Base-by-base conservation (phyloP, 2,329 filamentous ascomycete species). In the Fusarium fujikuroi region DNA sequence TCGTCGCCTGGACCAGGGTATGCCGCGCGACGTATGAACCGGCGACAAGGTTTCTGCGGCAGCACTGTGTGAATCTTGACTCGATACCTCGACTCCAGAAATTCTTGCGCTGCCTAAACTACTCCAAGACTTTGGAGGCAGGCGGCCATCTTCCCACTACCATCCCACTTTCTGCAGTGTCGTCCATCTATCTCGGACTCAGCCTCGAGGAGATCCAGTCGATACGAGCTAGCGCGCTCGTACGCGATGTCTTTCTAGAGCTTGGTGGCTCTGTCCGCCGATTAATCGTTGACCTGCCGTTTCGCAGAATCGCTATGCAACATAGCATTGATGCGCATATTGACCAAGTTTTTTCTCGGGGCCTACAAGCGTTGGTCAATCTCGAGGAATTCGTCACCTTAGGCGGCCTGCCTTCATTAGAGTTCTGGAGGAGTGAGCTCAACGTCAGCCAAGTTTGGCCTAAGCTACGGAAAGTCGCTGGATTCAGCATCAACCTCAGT, bases 331-430 rank as follows among this genome's bases (percentile, higher is more conserved):
- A 72, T 34, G 30, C 4, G 6, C 43, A 60, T 9, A 50, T 63
- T 12, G 60, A 67, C 14, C 23, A 9, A 2, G 21, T 52, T 5
- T 40, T 67, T 11, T 39, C 43, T 11, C 50, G 52, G 5, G 72
- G 69, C 5, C 40, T 75, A 3, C 37, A 18, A 5, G 40, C 57
- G 14, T 28, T 74, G 12, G 3, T 3, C 21, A 73, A 75, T 7
- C 44, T 75, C 1, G 69, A 75, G 19, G 72, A 75, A 15, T 53
- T 73, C 3, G 50, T 74, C 16, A 70, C 72, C 1, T 30, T 72
- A 3, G 72, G 72, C 2, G 72, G 72, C 7, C 18, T 75, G 1
- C 69, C 56, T 6, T 46, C 52, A 0, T 7, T 75, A 7, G 72
- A 75, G 9, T 75, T 75, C 16, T 75, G 72, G 69, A 61, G 56